Percentiles rank a stretch among this genome's conserved stretches.
Evolutionary conservation across 352 stramenopile genomes (phyloP).

Genomic region (Globisporangium viniferum): DNA sequence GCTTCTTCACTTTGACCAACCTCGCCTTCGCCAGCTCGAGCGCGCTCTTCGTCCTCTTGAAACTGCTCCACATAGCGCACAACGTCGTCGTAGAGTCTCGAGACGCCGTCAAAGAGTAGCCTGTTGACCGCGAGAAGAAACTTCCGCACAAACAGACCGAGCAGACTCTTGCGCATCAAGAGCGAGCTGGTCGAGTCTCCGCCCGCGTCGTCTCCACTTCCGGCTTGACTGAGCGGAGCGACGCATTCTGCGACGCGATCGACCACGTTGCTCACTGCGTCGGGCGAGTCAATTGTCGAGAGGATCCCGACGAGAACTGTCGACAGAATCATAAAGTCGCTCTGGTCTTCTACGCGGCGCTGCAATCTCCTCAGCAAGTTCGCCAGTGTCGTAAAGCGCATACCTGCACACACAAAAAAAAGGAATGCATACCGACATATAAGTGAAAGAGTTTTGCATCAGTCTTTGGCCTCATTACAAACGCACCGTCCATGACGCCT

Average conservation of each 20-base stretch:
- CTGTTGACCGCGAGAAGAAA: conserved; percentile 61
- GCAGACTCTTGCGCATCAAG: conserved; percentile 48
- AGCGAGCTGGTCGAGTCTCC: conserved; percentile 45
- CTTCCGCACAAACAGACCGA: conserved; percentile 68
- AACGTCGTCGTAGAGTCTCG: conserved; percentile 62
- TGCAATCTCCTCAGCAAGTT: conserved; percentile 49
- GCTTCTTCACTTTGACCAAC: neutral
- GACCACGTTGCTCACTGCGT: conserved; percentile 60
- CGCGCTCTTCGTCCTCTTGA: conserved; percentile 26
- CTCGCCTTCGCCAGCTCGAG: neutral
- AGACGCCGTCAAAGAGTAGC: conserved; percentile 70
- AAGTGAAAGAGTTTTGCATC: neutral
- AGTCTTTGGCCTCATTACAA: neutral
- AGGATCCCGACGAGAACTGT: conserved; percentile 50
- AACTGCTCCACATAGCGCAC: conserved; percentile 48
- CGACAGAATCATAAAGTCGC: conserved; percentile 43
- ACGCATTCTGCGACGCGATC: conserved; percentile 66
- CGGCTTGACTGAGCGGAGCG: conserved; percentile 26
- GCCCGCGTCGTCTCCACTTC: conserved; percentile 10
- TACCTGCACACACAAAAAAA: neutral
- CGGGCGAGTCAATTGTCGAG: conserved; percentile 53
- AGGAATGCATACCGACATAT: neutral
- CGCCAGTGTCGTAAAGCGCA: conserved; percentile 28
- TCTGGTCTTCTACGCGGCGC: conserved; percentile 25
- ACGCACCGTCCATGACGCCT: neutral